A percentile compares a stretch with the other conserved stretches of the same genome.
phyloP scores from a whole-genome alignment of 148 eudicot genomes.

The Talinum fruticosum region DNA sequence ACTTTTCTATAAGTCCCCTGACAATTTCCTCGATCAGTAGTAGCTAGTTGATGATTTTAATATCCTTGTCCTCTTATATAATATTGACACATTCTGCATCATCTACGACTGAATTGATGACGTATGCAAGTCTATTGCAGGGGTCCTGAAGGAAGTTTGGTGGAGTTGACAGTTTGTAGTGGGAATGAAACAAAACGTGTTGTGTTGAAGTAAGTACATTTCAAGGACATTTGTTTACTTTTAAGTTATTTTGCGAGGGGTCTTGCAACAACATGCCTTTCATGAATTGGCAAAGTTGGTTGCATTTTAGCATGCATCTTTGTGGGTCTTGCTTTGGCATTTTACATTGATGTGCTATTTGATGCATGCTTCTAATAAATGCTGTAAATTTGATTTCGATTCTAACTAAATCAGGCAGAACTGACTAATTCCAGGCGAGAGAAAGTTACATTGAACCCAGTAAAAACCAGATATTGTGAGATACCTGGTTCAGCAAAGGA shows the following conservation, averaged over 20 bases:
- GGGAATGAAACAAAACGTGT: conserved; percentile 59
- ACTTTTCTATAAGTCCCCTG: neutral
- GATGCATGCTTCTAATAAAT: conserved; percentile 1
- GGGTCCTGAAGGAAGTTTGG: conserved; percentile 92
- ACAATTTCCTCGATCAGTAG: neutral
- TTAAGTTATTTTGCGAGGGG: neutral
- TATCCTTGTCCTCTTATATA: neutral
- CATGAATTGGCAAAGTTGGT: neutral
- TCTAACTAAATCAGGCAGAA: neutral
- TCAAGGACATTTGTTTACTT: neutral
- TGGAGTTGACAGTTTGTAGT: conserved; percentile 62
- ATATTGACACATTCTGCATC: neutral
- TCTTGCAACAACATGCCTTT: neutral
- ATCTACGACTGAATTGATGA: conserved; percentile 20
- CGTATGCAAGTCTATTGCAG: conserved; percentile 43
- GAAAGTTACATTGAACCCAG: conserved; percentile 79
- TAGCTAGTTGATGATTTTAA: conserved; percentile 4
- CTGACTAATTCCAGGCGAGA: conserved; percentile 62
- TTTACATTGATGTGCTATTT: neutral
- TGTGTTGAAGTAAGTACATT: conserved; percentile 49
- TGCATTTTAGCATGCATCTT: neutral
- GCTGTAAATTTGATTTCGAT: neutral
- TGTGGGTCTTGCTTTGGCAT: neutral
- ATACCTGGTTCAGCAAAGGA: conserved; percentile 60
- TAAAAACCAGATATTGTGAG: conserved; percentile 72